Conservation (phyloP, 768 basidiomycete genomes). For the Trametes elegans region DNA sequence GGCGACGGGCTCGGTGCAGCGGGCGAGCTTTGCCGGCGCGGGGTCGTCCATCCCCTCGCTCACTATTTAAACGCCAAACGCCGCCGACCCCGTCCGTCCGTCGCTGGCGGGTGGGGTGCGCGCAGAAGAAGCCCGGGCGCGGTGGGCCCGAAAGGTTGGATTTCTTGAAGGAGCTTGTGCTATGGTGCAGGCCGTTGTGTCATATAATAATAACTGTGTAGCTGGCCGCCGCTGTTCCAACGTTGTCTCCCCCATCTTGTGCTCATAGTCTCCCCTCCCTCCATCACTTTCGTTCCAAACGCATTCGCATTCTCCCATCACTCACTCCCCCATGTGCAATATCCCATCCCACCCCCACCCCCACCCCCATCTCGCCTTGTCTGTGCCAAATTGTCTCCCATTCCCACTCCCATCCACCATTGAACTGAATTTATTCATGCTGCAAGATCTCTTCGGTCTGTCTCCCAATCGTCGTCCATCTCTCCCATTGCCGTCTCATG, state of each 20-base stretch:
- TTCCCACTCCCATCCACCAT: not conserved
- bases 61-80: constrained; percentile 20
- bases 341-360: not conserved
- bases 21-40: constrained; percentile 32
- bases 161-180: too few species aligned
- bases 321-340: not conserved
- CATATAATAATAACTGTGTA: not conserved
- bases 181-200: not conserved
- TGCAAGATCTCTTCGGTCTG: constrained; percentile 3
- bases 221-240: not conserved
- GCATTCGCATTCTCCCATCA: not conserved
- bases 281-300: not conserved
- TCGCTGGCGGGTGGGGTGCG: too few species aligned
- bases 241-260: constrained; percentile 4
- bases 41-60: constrained; percentile 26
- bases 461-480: not conserved
- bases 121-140: not conserved
- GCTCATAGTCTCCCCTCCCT: constrained; percentile 1
- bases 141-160: not conserved
- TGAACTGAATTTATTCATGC: constrained; percentile 1
- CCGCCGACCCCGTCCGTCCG: too few species aligned
- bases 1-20: constrained; percentile 54
- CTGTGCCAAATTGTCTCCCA: not conserved
- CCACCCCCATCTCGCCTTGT: not conserved
- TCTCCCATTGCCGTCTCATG: not conserved